Base-by-base conservation (phyloP, 805 yeast species). In the Hyphopichia homilentoma region DNA sequence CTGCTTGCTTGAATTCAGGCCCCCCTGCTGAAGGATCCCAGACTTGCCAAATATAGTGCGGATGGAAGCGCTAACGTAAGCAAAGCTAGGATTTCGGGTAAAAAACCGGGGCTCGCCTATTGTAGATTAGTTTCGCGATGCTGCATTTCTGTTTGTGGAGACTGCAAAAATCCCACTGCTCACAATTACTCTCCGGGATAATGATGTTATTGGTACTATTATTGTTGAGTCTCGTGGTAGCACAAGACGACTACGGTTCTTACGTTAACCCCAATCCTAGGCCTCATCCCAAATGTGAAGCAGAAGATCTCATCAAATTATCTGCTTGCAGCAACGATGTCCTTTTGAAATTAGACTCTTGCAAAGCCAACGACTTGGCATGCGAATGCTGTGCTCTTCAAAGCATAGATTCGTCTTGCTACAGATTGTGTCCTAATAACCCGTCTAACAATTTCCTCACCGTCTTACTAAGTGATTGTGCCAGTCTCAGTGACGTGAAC, bases 311-410 rank as follows among this genome's bases (percentile, higher is more conserved):
- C 22, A 58, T 62, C 28, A 61, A 59, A 25, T 51, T 72, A 20
- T 57, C 69, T 2, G 39, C 42, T 13, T 74, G 79, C 47, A 70
- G 75, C 21, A 68, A 64, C 43, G 73, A 67, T 34, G 68, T 73
- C 9, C 52, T 73, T 25, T 44, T 57, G 19, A 68, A 57, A 39
- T 55, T 73, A 38, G 75, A 71, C 41, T 70, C 61, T 34, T 74
- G 79, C 44, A 67, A 70, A 41, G 68, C 77, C 4, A 70, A 69
- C 44, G 79, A 73, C 50, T 53, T 70, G 40, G 77, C 76, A 1
- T 74, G 79, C 50, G 77, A 72, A 40, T 73, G 79, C 40, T 72
- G 78, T 50, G 77, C 79, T 7, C 55, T 74, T 21, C 78, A 73
- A 47, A 62, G 67, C 32, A 61, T 73, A 54, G 57, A 62, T 23